Base-by-base conservation (phyloP, 495 filamentous ascomycete species). In the Penicillium silybi region DNA sequence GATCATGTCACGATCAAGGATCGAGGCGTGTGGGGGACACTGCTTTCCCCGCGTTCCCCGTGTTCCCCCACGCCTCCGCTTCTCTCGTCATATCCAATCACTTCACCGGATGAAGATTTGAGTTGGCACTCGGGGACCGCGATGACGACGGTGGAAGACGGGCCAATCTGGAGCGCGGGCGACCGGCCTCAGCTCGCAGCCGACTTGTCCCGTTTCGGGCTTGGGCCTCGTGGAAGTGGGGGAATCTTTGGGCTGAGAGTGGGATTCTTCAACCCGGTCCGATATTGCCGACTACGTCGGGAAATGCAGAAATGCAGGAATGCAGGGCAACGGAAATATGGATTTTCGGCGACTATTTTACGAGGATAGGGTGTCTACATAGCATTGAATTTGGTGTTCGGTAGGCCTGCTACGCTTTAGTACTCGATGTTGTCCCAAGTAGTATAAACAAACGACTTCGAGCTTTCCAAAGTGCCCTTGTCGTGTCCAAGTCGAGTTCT, bases 1-100 rank as follows among this genome's bases (percentile, higher is more conserved):
- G 18, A 22, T 29, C 44, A 5, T 20, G 18, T 20, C 6, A 1
- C 18, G 18, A 25, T 23, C 4, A 10, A 16, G 17, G 15, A 10
- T 18, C 18, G 22, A 1, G 15, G 41, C 23, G 26, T 20, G 35
- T 25, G 46, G 48, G 52, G 52, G 52, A 41, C 44, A 8, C 29
- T 38, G n/a, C 7, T 26, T 54, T 50, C 52, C 52, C 52, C 52
- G 52, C 52, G 46, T 54, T 46, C 52, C 45, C 52, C 7, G 11
- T 10, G n/a, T n/a, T 29, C 29, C 29, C 29, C 52, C 52, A 54
- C 52, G 52, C 19, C 46, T 44, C 46, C 52, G 45, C 39, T 29
- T 42, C 32, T 42, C 13, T 32, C 8, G 6, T 32, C 29, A 10
- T 32, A 10, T 32, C 29, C 29, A 32, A 32, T 32, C 9, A 32